A percentile compares a stretch with the other conserved stretches of the same genome.
These are phyloP conservation scores for Populus ilicifolia DNA, from an alignment of 345 rosid genomes.

Conservation along the genomic window DNA sequence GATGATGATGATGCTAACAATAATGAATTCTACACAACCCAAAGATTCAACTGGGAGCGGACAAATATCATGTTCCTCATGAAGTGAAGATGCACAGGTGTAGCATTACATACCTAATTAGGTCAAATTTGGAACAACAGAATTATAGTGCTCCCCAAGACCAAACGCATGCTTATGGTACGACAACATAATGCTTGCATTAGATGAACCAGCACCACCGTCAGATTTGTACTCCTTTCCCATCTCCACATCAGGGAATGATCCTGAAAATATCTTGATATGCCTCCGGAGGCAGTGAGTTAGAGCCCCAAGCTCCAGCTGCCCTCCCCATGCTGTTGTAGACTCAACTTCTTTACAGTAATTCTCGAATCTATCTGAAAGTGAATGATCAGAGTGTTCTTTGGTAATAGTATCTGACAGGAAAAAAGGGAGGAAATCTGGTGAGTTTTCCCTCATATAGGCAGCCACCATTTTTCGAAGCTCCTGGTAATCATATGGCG, in stretches of 20 bases:
- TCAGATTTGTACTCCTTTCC: slow-evolving; percentile 55
- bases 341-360: slow-evolving; percentile 64
- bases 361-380: slow-evolving; percentile 45
- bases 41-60: too few species aligned
- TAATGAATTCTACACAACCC: too few species aligned
- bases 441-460: slow-evolving; percentile 61
- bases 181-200: slow-evolving; percentile 37
- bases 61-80: too few species aligned
- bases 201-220: slow-evolving; percentile 18
- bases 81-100: slow-evolving; percentile 2
- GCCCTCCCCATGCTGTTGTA: slow-evolving; percentile 71
- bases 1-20: too few species aligned
- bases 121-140: slow-evolving; percentile 35
- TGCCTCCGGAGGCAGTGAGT: slow-evolving; percentile 51
- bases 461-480: slow-evolving; percentile 81
- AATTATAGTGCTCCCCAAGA: slow-evolving; percentile 66
- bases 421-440: slow-evolving; percentile 56
- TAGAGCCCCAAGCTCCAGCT: slow-evolving; percentile 61
- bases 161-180: slow-evolving; percentile 70
- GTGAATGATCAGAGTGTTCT: slow-evolving; percentile 31
- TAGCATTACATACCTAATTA: neutral
- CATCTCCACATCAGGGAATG: slow-evolving; percentile 71
- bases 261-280: slow-evolving; percentile 57
- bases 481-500: slow-evolving; percentile 59
- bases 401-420: slow-evolving; percentile 36